Percentiles rank a stretch among this genome's conserved stretches.
Conservation (phyloP, 306 rosid genomes). For the Vicia villosa region DNA sequence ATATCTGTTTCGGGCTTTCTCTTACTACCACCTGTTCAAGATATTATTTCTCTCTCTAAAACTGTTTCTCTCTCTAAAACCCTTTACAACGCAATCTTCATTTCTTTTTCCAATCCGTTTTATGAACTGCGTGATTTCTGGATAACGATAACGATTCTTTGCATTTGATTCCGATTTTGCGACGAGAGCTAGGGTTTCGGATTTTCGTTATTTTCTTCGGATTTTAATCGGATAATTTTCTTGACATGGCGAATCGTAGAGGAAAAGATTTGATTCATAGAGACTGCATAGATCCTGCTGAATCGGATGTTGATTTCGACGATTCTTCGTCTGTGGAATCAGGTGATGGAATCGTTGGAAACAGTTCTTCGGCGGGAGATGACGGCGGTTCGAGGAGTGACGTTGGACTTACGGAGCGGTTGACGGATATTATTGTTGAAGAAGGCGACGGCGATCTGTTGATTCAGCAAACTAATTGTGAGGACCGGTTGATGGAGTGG, state of each 20-base stretch:
- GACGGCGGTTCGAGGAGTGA: conserved; percentile 51
- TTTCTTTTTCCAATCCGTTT: background rate
- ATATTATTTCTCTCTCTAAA: conserved; percentile 40
- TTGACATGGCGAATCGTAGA: conserved; percentile 56
- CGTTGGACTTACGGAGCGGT: conserved; percentile 70
- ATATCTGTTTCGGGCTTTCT: background rate
- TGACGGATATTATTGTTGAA: conserved; percentile 73
- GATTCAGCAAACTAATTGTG: conserved; percentile 74
- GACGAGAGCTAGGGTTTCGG: conserved; percentile 28
- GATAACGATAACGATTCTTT: background rate
- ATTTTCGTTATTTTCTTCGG: background rate
- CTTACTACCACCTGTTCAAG: conserved; percentile 8
- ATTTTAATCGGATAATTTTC: background rate
- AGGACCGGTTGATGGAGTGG: conserved; percentile 72
- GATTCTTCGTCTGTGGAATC: conserved; percentile 48
- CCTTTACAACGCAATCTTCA: background rate
- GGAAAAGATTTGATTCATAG: conserved; percentile 46
- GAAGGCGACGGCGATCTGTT: conserved; percentile 83
- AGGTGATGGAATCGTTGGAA: conserved; percentile 42
- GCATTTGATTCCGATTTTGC: conserved; percentile 32
- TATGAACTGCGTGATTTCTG: background rate
- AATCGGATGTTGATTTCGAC: conserved; percentile 47
- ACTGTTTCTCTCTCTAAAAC: conserved; percentile 28
- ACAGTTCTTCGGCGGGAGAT: conserved; percentile 33
- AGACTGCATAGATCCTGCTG: too few species aligned